Evolutionary conservation across 768 basidiomycete genomes (phyloP), one percentile per base, ranked within the genome.

Genomic region (Phylloporus rhodoxanthus): DNA sequence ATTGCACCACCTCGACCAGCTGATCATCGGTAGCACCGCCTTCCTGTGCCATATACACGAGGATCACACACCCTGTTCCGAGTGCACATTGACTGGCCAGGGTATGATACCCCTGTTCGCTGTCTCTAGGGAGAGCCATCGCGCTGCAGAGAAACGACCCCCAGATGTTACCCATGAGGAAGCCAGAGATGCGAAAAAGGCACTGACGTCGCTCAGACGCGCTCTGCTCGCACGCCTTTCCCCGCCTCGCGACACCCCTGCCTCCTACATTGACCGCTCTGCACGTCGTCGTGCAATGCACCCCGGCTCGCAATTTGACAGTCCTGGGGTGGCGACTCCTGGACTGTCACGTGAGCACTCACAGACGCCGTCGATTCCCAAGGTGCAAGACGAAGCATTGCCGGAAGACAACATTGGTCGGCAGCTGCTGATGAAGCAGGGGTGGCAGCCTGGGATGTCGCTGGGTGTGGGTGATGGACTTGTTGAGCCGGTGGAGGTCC

Each of bases 31-130:
- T 20, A 78, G 77, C 54, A 89, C 88, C 7, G 78, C 77, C 4
- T 87, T 91, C 61, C 57, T 75, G 32, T 74, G 84, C 26, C 88
- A 91, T 60, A 75, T 87, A 49, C 88, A 91, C 64, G 69, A 70
- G 32, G 73, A 78, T 48, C 71, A 71, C 25, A 65, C 73, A n/a
- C 81, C 85, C 3, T 91, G 88, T 62, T 64, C 68, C 29, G 75
- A 75, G 6, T 91, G 88, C 60, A 72, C 78, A 3, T 71, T 75
- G 17, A 68, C 66, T n/a, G 72, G 62, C 26, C 65, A 70, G 36
- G 72, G 77, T 56, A 78, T 84, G 55, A 79, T 90, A 28, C 78
- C 85, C 0, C 69, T 89, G 13, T 84, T 67, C 55, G 52, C 54
- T 47, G 40, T 59, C 50, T 44, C 60, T 9, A 62, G 38, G 43